Conservation (phyloP, 2,329 filamentous ascomycete genomes). For the Verticillium nubilum region DNA sequence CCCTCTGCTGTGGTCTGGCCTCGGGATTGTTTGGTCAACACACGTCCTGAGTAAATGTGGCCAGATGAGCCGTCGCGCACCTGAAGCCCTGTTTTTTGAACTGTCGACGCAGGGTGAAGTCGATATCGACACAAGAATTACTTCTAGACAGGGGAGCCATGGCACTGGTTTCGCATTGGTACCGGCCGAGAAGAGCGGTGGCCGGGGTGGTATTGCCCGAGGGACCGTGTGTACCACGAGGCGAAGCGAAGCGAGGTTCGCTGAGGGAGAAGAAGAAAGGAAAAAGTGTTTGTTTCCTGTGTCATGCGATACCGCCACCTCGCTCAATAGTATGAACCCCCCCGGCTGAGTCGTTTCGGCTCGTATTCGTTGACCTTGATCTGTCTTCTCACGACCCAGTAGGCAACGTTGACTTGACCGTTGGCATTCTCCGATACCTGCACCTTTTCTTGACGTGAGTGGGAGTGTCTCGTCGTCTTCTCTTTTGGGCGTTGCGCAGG, state of each 20-base stretch:
- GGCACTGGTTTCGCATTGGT: slow-evolving; percentile 5
- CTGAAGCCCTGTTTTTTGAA: slow-evolving; percentile 72
- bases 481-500: neutral
- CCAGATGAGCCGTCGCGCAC: slow-evolving; percentile 32
- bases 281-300: neutral
- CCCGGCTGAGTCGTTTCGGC: too few species aligned
- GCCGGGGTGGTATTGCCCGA: neutral
- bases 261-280: neutral
- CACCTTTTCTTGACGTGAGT: too few species aligned
- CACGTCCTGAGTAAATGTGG: neutral
- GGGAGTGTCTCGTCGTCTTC: too few species aligned
- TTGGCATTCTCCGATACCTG: too few species aligned
- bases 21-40: neutral
- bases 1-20: slow-evolving; percentile 70
- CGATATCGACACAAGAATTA: slow-evolving; percentile 57
- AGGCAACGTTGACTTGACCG: too few species aligned
- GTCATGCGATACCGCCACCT: neutral
- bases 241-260: neutral
- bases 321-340: too few species aligned
- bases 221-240: neutral
- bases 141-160: slow-evolving; percentile 38
- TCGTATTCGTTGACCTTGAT: too few species aligned
- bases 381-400: too few species aligned
- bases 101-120: slow-evolving; percentile 67
- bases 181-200: neutral